Evolutionary conservation across 805 yeast species (phyloP).

Genomic region (Candida dajiaensis): DNA sequence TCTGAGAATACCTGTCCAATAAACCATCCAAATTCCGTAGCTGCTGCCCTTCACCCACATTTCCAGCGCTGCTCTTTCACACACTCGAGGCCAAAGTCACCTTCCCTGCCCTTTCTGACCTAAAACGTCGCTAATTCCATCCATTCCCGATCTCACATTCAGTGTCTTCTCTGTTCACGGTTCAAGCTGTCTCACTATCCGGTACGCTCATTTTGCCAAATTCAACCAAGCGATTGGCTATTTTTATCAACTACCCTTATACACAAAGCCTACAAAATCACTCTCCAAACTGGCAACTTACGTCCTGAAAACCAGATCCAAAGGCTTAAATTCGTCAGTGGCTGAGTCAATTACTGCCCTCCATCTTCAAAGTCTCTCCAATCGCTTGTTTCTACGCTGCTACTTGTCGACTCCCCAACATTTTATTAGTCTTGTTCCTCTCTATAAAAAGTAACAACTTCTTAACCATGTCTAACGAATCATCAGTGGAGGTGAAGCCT

Average conservation of each 20-base stretch:
- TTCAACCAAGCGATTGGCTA: background rate
- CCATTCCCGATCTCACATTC: background rate
- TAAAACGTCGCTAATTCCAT: background rate
- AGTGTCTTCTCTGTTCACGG: background rate
- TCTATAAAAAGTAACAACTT: background rate
- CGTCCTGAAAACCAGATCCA: background rate
- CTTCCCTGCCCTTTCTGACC: background rate
- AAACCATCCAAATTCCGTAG: background rate
- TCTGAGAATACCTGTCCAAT: background rate
- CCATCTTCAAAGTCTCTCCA: background rate
- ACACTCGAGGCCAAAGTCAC: background rate
- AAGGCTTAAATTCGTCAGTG: background rate
- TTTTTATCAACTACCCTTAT: background rate
- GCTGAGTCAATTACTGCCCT: background rate
- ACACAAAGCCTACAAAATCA: background rate
- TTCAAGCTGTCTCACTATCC: background rate
- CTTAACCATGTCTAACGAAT: background rate
- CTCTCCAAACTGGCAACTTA: background rate
- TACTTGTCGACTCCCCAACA: background rate
- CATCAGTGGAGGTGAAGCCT: background rate
- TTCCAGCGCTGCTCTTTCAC: background rate
- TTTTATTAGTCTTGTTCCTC: background rate
- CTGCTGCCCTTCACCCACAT: background rate
- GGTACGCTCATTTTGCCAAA: background rate
- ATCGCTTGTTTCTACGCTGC: background rate